A percentile compares a stretch with the other conserved stretches of the same genome.
These are phyloP conservation scores for Claviceps sorghi DNA, from an alignment of 2,329 filamentous ascomycete species.

Conservation along the genomic window DNA sequence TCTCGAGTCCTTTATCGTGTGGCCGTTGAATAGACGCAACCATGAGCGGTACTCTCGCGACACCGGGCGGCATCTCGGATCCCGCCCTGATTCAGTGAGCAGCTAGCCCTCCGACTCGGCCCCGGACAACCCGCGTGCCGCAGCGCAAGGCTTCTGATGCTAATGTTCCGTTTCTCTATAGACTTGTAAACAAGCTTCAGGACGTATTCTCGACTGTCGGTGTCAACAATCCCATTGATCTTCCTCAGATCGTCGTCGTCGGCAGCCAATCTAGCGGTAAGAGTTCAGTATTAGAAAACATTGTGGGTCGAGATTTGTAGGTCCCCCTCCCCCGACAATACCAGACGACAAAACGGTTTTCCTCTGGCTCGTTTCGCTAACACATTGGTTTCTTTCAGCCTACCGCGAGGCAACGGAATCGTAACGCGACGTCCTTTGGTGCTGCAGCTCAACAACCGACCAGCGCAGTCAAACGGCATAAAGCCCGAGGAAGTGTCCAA, in stretches of 20 bases:
- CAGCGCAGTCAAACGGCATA: constrained; percentile 59
- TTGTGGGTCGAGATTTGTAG: constrained; percentile 97
- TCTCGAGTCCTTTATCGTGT: neutral
- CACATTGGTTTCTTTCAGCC: constrained; percentile 34
- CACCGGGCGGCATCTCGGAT: constrained; percentile 48
- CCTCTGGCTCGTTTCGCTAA: neutral
- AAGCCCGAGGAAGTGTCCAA: constrained; percentile 48
- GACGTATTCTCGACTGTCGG: constrained; percentile 98
- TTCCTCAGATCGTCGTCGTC: constrained; percentile 95
- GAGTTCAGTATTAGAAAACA: constrained; percentile 97
- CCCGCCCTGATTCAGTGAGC: constrained; percentile 50
- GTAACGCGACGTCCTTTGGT: constrained; percentile 92
- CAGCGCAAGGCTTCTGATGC: neutral
- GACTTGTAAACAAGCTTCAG: constrained; percentile 95
- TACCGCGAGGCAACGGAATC: constrained; percentile 94
- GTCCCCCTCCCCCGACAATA: constrained; percentile 20
- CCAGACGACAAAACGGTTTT: neutral
- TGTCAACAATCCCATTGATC: constrained; percentile 97
- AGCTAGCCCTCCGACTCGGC: constrained; percentile 1
- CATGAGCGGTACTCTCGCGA: constrained; percentile 24
- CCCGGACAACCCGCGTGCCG: neutral
- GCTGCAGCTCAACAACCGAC: constrained; percentile 91
- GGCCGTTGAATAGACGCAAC: constrained; percentile 8
- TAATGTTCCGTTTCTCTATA: constrained; percentile 14
- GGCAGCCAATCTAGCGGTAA: constrained; percentile 98